phyloP scores from a whole-genome alignment of 805 yeast species.

The Limtongia smithiae region DNA sequence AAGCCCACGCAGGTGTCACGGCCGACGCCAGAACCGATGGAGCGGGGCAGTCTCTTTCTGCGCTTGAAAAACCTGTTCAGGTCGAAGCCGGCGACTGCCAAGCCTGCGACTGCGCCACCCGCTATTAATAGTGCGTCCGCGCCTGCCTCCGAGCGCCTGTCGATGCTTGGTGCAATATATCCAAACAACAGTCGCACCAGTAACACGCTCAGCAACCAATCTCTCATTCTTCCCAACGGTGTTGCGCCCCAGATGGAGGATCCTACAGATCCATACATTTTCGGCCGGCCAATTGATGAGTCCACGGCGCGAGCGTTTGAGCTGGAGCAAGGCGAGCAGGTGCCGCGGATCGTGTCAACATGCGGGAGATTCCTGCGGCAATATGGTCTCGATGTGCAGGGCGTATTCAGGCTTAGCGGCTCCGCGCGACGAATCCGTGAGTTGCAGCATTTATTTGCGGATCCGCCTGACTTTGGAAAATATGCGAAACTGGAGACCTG shows the following conservation, averaged over 20 bases:
- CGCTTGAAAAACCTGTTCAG: too few species aligned
- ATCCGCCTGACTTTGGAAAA: conserved; percentile 87
- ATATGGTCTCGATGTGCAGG: conserved; percentile 67
- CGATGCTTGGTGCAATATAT: too few species aligned
- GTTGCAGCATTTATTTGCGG: conserved; percentile 74
- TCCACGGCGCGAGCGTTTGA: conserved; percentile 77
- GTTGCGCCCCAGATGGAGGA: conserved; percentile 2
- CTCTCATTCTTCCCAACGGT: not conserved
- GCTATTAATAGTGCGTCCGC: too few species aligned
- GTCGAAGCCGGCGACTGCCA: too few species aligned
- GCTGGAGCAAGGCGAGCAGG: conserved; percentile 61
- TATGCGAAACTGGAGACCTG: conserved; percentile 87
- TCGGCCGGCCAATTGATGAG: conserved; percentile 73
- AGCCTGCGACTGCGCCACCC: too few species aligned
- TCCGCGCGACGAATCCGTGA: conserved; percentile 83
- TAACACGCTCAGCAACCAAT: too few species aligned
- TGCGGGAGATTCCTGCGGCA: conserved; percentile 84
- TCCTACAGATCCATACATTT: conserved; percentile 43
- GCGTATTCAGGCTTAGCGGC: conserved; percentile 91
- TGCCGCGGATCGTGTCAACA: conserved; percentile 92
- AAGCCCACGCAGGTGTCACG: too few species aligned
- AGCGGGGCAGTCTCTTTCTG: too few species aligned
- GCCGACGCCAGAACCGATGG: too few species aligned
- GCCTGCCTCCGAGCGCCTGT: too few species aligned
- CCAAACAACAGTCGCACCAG: too few species aligned